phyloP scores from a whole-genome alignment of 805 yeast genomes.

The Candida stauntonica region DNA sequence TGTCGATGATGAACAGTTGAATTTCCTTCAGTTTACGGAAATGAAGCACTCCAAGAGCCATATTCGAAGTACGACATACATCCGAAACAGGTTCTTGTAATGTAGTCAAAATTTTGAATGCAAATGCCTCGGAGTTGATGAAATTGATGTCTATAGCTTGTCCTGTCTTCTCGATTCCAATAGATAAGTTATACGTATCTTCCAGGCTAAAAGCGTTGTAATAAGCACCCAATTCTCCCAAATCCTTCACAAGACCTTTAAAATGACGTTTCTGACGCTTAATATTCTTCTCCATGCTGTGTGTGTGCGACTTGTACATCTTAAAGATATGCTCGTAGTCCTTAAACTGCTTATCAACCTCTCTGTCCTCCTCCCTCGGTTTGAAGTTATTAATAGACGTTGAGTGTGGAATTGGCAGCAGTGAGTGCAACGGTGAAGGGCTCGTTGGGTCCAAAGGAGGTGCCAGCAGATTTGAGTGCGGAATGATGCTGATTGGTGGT shows the following conservation, averaged over 20 bases:
- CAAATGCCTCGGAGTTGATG: conserved; percentile 43
- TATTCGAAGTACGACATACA: conserved; percentile 31
- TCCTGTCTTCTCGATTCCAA: conserved; percentile 75
- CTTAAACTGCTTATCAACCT: conserved; percentile 17
- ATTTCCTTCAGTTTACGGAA: conserved; percentile 55
- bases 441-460: conserved; percentile 59
- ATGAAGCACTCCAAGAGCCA: conserved; percentile 42
- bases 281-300: conserved; percentile 18
- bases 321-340: conserved; percentile 27
- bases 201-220: conserved; percentile 59
- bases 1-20: conserved; percentile 41
- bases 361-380: conserved; percentile 17
- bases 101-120: conserved; percentile 31
- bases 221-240: conserved; percentile 73
- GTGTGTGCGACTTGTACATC: conserved; percentile 23
- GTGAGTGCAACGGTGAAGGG: conserved; percentile 54
- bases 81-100: conserved; percentile 38
- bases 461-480: conserved; percentile 48
- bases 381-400: conserved; percentile 28
- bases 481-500: conserved; percentile 51
- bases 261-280: conserved; percentile 32
- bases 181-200: conserved; percentile 38
- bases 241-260: conserved; percentile 56
- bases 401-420: conserved; percentile 57
- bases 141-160: conserved; percentile 76